These are phyloP conservation scores for Colletotrichum sp. DNA, from an alignment of 2,329 filamentous ascomycete genomes.

Conservation along the genomic window DNA sequence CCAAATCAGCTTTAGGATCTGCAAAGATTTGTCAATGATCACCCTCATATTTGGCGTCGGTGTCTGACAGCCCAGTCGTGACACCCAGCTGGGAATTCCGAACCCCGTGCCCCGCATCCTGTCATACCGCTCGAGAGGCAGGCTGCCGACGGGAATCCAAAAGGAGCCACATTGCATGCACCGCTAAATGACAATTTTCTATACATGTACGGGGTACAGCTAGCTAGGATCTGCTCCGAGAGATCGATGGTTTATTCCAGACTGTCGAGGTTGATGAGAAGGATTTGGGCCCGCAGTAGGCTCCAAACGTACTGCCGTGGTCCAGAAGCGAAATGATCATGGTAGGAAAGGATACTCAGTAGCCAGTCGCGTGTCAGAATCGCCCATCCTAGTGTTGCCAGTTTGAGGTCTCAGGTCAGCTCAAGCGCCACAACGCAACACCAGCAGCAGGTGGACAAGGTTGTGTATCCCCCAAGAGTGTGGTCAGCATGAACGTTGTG, in stretches of 20 bases:
- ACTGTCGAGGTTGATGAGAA: not conserved
- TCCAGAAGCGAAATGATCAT: not conserved
- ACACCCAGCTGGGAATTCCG: not conserved
- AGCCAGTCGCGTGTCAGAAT: not conserved
- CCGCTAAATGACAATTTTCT: not conserved
- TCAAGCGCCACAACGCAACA: not conserved
- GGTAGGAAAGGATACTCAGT: not conserved
- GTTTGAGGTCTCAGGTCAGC: not conserved
- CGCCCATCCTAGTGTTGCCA: not conserved
- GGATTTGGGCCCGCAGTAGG: rapidly evolving
- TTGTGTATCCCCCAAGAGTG: not conserved
- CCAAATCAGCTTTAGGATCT: not conserved
- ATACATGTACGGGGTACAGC: not conserved
- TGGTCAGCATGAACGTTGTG: not conserved
- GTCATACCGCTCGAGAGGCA: not conserved
- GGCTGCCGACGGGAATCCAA: not conserved
- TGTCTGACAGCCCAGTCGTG: not conserved
- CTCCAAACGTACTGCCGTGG: not conserved
- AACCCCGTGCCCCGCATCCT: not conserved
- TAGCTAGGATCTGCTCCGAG: not conserved
- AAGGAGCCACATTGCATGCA: not conserved
- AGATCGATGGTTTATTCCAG: not conserved
- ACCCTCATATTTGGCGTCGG: not conserved
- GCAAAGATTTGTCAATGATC: not conserved
- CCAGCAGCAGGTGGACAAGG: rapidly evolving